Conservation (phyloP, 441 rosid genomes). For the Raphanus hybrid region DNA sequence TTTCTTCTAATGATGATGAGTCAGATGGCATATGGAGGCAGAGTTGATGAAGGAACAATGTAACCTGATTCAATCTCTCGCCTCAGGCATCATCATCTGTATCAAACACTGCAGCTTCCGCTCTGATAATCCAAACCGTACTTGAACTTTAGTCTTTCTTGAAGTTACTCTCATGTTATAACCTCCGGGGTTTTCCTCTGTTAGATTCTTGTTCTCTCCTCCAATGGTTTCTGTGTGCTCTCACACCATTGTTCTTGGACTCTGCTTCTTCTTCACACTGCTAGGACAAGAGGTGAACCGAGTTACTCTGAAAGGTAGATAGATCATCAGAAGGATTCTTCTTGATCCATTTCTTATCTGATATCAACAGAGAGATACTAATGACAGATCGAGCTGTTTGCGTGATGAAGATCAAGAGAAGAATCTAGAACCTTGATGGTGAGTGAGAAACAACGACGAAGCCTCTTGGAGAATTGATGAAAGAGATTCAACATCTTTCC, state of each 20-base stretch:
- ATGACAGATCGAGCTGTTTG: conserved; percentile 36
- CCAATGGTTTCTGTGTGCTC: no score
- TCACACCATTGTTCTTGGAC: neutral
- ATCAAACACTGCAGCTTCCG: conserved; percentile 55
- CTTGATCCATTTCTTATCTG: conserved; percentile 49
- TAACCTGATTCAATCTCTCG: conserved; percentile 50
- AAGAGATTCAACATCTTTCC: conserved; percentile 65
- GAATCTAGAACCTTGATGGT: conserved; percentile 63
- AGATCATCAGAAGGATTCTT: conserved; percentile 50
- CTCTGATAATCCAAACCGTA: conserved; percentile 55
- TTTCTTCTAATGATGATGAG: conserved; percentile 52
- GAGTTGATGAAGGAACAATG: conserved; percentile 51
- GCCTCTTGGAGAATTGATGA: conserved; percentile 58
- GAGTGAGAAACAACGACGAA: conserved; percentile 55
- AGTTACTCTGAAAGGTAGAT: conserved; percentile 56
- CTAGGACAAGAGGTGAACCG: conserved; percentile 26
- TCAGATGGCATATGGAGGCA: conserved; percentile 46
- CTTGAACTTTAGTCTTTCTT: conserved; percentile 55
- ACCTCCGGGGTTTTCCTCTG: conserved; percentile 63
- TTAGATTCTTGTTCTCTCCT: conserved; percentile 40
- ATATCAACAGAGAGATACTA: conserved; percentile 40
- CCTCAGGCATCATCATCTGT: conserved; percentile 55
- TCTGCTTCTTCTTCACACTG: conserved; percentile 25
- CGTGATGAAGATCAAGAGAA: conserved; percentile 52
- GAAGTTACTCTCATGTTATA: conserved; percentile 50